phyloP scores from a whole-genome alignment of 805 yeast genomes.

The Lipomyces oligophaga region DNA sequence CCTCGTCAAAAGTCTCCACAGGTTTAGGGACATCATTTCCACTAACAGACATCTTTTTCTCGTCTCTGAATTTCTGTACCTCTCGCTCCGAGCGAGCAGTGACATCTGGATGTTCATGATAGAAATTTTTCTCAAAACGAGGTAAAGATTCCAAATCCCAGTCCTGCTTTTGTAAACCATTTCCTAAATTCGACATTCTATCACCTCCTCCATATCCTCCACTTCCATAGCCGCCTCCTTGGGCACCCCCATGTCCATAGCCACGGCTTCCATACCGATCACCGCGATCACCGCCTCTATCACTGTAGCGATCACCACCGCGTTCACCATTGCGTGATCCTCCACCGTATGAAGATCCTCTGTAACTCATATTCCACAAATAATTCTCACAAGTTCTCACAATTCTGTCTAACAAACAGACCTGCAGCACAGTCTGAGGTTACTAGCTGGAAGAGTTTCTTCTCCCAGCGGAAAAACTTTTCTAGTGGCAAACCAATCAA shows the following conservation, averaged over 20 bases:
- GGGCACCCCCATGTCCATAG: constrained; percentile 23
- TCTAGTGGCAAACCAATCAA: no score
- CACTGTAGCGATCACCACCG: constrained; percentile 4
- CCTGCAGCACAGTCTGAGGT: no score
- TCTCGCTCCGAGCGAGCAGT: constrained; percentile 71
- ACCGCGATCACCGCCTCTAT: constrained; percentile 4
- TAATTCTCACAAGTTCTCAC: no score
- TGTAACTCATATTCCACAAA: constrained; percentile 21
- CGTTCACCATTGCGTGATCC: constrained; percentile 15
- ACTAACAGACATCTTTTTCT: constrained; percentile 76
- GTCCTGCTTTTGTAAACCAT: constrained; percentile 63
- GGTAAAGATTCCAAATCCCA: constrained; percentile 79
- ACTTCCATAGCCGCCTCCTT: constrained; percentile 40
- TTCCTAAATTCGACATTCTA: constrained; percentile 48
- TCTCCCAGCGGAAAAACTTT: no score
- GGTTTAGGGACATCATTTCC: constrained; percentile 94
- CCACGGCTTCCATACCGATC: constrained; percentile 8
- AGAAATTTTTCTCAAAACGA: constrained; percentile 91
- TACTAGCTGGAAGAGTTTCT: no score
- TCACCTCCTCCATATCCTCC: constrained; percentile 41
- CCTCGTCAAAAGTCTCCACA: constrained; percentile 87
- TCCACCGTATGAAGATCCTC: constrained; percentile 17
- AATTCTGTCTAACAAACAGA: no score
- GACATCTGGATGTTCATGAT: constrained; percentile 78
- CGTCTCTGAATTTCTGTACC: constrained; percentile 68